A percentile compares a stretch with the other conserved stretches of the same genome.
Conservation (phyloP, 139 green algal species). For the Nannochloris sp. region DNA sequence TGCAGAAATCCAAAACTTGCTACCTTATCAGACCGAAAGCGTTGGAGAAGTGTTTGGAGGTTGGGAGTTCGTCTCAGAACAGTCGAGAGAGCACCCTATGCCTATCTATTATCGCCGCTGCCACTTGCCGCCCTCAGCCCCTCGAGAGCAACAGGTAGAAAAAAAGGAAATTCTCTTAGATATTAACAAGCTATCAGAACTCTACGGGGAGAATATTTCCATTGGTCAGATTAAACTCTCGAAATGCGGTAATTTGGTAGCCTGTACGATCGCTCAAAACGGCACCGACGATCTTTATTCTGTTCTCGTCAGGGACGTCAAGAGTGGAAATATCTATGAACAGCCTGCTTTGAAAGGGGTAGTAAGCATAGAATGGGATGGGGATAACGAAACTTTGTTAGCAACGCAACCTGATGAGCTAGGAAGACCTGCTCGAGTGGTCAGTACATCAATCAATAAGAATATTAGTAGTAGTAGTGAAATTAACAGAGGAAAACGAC, state of each 20-base stretch:
- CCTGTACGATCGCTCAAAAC: constrained; percentile 15
- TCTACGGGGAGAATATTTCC: constrained; percentile 10
- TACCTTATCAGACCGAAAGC: not conserved
- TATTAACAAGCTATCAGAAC: constrained; percentile 12
- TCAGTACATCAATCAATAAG: not conserved
- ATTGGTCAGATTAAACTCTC: constrained; percentile 27
- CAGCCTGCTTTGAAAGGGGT: constrained; percentile 1
- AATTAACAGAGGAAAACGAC: too few species aligned
- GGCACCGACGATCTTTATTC: not conserved
- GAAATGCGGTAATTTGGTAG: not conserved
- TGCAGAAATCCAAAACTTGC: not conserved
- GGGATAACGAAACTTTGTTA: constrained; percentile 16
- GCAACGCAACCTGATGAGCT: constrained; percentile 15
- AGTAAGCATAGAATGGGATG: constrained; percentile 23
- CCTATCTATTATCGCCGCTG: constrained; percentile 11
- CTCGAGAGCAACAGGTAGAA: too few species aligned
- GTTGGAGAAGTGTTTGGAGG: not conserved
- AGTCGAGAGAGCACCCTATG: not conserved
- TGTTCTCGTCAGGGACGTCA: constrained; percentile 1
- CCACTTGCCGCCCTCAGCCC: too few species aligned
- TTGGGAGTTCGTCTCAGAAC: not conserved
- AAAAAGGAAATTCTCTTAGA: constrained; percentile 20
- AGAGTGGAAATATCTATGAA: not conserved
- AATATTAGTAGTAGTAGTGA: too few species aligned
- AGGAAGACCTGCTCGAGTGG: constrained; percentile 19